A percentile compares a stretch with the other conserved stretches of the same genome.
These are phyloP conservation scores for Zizania palustris DNA, from an alignment of 202 grass and related monocot genomes.

Conservation along the genomic window DNA sequence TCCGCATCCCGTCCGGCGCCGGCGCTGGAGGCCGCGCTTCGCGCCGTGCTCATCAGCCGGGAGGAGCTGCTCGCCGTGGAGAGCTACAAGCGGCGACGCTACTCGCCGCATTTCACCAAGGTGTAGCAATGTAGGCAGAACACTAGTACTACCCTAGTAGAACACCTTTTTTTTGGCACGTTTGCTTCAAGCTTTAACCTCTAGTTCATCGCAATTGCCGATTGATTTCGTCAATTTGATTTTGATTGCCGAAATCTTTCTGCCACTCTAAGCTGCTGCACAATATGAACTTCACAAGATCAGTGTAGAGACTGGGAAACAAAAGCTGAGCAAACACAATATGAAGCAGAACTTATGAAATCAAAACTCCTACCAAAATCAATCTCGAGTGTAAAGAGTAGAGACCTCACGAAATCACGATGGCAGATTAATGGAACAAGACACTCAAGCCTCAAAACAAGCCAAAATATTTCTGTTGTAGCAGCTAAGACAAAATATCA, in stretches of 20 bases:
- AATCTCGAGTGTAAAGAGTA: neutral
- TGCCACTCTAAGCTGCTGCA: neutral
- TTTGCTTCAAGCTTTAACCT: neutral
- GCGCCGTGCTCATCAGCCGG: constrained; percentile 67
- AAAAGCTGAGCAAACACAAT: neutral
- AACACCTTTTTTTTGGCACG: no score
- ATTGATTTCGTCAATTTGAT: neutral
- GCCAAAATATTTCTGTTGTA: neutral
- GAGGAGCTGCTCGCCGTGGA: constrained; percentile 59
- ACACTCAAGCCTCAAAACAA: neutral
- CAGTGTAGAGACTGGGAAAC: neutral
- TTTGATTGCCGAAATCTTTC: neutral
- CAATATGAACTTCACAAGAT: neutral
- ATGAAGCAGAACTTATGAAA: neutral
- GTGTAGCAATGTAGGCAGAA: neutral
- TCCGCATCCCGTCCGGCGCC: constrained; percentile 6
- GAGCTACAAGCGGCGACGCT: constrained; percentile 62
- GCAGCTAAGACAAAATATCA: neutral
- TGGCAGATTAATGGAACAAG: neutral
- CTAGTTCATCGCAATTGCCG: constrained; percentile 3
- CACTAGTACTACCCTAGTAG: no score
- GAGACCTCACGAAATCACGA: neutral
- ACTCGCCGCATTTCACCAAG: constrained; percentile 50
- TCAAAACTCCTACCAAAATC: neutral
- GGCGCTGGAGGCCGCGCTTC: constrained; percentile 65